Conservation (phyloP, 2,329 filamentous ascomycete species). For the Diaporthe sp. region DNA sequence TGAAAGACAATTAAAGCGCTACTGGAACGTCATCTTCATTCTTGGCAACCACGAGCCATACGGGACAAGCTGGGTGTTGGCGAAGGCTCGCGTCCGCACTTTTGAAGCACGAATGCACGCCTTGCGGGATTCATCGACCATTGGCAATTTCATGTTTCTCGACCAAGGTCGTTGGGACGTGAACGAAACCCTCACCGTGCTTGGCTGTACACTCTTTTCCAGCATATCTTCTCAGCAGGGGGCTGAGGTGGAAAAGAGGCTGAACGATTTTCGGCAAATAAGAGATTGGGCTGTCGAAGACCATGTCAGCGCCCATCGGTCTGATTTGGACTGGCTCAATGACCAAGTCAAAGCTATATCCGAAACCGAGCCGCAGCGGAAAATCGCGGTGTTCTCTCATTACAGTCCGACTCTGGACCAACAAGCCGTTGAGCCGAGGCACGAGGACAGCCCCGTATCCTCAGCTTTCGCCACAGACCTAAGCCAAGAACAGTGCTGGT, state of each 20-base stretch:
- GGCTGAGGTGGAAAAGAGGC: background rate
- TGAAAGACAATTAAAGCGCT: conserved; percentile 60
- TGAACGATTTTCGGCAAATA: background rate
- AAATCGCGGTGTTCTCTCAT: conserved; percentile 41
- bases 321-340: conserved; percentile 6
- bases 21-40: conserved; percentile 64
- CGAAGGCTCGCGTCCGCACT: conserved; percentile 46
- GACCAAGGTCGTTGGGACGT: conserved; percentile 49
- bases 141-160: conserved; percentile 57
- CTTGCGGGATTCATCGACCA: conserved; percentile 41
- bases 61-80: conserved; percentile 53
- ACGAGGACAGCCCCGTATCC: conserved; percentile 41
- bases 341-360: background rate
- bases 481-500: conserved; percentile 51
- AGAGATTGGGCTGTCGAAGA: background rate
- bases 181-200: conserved; percentile 3
- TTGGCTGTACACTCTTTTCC: conserved; percentile 11
- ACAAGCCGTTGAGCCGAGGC: conserved; percentile 26
- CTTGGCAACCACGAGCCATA: conserved; percentile 71
- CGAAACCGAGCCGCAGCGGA: background rate
- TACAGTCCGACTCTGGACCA: conserved; percentile 43
- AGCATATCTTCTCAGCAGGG: background rate
- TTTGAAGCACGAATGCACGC: conserved; percentile 49
- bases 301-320: background rate
- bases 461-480: conserved; percentile 58